Evolutionary conservation across 2,329 filamentous ascomycete species (phyloP).

Genomic region (Pseudogymnoascus sp.): DNA sequence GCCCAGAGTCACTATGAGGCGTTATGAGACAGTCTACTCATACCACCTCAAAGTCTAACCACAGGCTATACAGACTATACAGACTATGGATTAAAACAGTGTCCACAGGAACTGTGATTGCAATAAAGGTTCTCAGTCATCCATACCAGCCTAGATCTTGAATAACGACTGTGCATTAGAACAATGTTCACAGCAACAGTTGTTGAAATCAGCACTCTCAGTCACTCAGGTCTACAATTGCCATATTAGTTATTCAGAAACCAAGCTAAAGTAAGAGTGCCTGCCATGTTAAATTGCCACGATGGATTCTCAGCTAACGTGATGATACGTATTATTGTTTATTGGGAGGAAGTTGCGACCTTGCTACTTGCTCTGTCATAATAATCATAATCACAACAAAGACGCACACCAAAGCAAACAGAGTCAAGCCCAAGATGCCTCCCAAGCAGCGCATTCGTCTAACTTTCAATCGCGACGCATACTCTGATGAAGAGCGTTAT

Average conservation of each 20-base stretch:
- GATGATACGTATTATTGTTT: neutral
- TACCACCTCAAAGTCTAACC: neutral
- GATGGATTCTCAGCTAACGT: neutral
- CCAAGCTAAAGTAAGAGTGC: neutral
- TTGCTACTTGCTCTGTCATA: neutral
- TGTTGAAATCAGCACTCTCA: neutral
- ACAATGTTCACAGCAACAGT: neutral
- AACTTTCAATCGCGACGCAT: neutral
- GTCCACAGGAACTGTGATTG: neutral
- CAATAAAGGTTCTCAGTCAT: neutral
- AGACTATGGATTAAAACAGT: neutral
- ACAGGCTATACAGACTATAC: neutral
- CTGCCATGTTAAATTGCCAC: neutral
- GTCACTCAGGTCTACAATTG: neutral
- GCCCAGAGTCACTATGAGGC: neutral
- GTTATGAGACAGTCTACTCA: neutral
- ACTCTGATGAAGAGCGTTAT: neutral
- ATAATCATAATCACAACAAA: neutral
- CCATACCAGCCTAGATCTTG: neutral
- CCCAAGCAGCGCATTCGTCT: neutral
- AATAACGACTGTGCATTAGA: neutral
- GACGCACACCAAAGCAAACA: neutral
- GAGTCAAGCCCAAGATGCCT: neutral
- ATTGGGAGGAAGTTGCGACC: neutral
- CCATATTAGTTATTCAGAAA: neutral